Base-by-base conservation (phyloP, 371 early-diverging fungal species). In the Syncephalis fuscata region DNA sequence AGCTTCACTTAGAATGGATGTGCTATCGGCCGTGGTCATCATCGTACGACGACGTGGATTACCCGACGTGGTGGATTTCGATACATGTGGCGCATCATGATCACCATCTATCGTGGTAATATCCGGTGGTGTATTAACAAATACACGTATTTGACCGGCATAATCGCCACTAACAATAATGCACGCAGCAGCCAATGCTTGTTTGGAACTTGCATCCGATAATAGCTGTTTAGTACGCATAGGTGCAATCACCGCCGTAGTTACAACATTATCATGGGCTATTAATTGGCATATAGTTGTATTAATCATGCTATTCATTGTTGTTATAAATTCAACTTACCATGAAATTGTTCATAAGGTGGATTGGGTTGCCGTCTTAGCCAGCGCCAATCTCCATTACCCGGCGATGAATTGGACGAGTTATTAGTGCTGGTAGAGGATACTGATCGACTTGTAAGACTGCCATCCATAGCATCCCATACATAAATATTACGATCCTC, bases 401-500 rank as follows among this genome's bases (percentile, higher is more conserved):
- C 24, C 24, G 21, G 19, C 14, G 49, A 50, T 2, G 43, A 43
- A 17, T 55, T 52, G 20, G 48, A 39, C 17, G 54, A 27, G 39
- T 44, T 54, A 20, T 43, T 19, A 1, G 10, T 10, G 10, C 46
- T 27, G 39, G 60, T 46, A 32, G 32, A 32, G 4, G 32, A 32
- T 7, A 32, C 32, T 4, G 32, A 32, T 11, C 11, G 39, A 39
- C 36, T 22, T 21, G 26, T 27, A 14, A 21, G 21, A 3, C 19
- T 21, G 11, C 23, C 23, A 43, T 64, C 64, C 20, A 73, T 68
- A 11, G 78, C 66, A 38, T 71, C 65, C 85, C 88, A 89, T 3
- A 92, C 54, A 60, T 79, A 82, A 1, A 84, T 69, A 24, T 71
- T 61, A 20, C 70, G 58, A 56, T 87, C 82, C 53, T 92, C 91